Evolutionary conservation across 2,329 filamentous ascomycete species (phyloP).

Genomic region (Hymenoscyphus linearis): DNA sequence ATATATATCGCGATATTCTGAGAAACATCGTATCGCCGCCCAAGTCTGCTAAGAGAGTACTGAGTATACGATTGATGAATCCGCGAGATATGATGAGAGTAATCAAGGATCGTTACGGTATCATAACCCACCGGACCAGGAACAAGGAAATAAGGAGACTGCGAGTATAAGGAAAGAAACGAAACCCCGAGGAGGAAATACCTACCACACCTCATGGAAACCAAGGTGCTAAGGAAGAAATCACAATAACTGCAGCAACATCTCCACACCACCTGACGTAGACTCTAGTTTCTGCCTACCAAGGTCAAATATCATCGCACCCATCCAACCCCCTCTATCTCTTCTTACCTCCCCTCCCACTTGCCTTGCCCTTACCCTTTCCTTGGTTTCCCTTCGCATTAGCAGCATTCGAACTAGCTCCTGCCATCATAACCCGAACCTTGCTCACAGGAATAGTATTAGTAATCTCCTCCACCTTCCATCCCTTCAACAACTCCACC

Average conservation of each 20-base stretch:
- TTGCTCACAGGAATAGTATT: conserved; percentile 77
- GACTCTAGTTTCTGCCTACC: not conserved
- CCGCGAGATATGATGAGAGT: too few species aligned
- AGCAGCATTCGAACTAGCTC: conserved; percentile 37
- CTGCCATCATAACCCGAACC: conserved; percentile 71
- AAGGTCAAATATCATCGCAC: not conserved
- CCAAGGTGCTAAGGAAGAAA: too few species aligned
- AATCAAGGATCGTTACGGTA: too few species aligned
- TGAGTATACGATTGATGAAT: too few species aligned
- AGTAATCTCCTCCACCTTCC: conserved; percentile 77
- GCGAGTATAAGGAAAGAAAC: too few species aligned
- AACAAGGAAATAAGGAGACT: too few species aligned
- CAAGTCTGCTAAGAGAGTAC: too few species aligned
- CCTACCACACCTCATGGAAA: too few species aligned
- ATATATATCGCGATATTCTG: too few species aligned
- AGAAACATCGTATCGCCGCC: too few species aligned
- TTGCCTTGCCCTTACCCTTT: conserved; percentile 23
- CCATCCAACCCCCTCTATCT: not conserved
- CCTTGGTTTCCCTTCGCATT: conserved; percentile 26
- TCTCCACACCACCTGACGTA: not conserved
- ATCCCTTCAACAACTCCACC: conserved; percentile 73
- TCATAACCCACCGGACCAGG: too few species aligned
- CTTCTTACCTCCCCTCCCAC: conserved; percentile 28
- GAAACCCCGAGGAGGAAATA: too few species aligned
- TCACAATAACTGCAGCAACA: not conserved